phyloP scores from a whole-genome alignment of 345 rosid genomes.

The Theobroma cacao region DNA sequence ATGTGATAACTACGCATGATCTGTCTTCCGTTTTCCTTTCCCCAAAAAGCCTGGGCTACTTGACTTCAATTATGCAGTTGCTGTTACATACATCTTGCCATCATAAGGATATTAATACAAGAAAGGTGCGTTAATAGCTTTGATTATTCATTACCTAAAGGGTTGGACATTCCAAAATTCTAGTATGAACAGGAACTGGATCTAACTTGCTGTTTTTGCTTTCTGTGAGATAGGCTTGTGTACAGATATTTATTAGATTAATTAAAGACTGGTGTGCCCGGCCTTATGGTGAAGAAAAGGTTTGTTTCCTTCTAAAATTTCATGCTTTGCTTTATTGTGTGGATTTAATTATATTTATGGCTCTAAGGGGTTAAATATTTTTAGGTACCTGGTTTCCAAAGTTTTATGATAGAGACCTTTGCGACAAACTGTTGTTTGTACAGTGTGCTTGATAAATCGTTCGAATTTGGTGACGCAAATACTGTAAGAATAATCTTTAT shows the following conservation, averaged over 20 bases:
- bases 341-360: neutral
- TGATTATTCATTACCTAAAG: neutral
- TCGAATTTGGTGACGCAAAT: slow-evolving; percentile 84
- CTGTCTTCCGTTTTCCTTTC: slow-evolving; percentile 83
- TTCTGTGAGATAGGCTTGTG: slow-evolving; percentile 59
- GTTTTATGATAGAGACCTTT: slow-evolving; percentile 64
- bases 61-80: slow-evolving; percentile 66
- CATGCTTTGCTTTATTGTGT: slow-evolving; percentile 2
- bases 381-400: slow-evolving; percentile 86
- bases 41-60: slow-evolving; percentile 50
- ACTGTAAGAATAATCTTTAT: slow-evolving; percentile 50
- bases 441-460: slow-evolving; percentile 87
- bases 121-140: slow-evolving; percentile 57
- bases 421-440: slow-evolving; percentile 79
- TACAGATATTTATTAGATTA: slow-evolving; percentile 82
- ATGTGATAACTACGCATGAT: slow-evolving; percentile 78
- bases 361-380: slow-evolving; percentile 21
- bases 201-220: slow-evolving; percentile 13
- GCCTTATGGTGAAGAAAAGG: slow-evolving; percentile 67
- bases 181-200: neutral
- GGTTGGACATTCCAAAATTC: neutral
- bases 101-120: slow-evolving; percentile 68
- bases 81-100: slow-evolving; percentile 65
- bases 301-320: slow-evolving; percentile 17
- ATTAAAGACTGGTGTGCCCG: slow-evolving; percentile 86